phyloP scores from a whole-genome alignment of 768 basidiomycete species.

The Lactifluus hygrophoroides region DNA sequence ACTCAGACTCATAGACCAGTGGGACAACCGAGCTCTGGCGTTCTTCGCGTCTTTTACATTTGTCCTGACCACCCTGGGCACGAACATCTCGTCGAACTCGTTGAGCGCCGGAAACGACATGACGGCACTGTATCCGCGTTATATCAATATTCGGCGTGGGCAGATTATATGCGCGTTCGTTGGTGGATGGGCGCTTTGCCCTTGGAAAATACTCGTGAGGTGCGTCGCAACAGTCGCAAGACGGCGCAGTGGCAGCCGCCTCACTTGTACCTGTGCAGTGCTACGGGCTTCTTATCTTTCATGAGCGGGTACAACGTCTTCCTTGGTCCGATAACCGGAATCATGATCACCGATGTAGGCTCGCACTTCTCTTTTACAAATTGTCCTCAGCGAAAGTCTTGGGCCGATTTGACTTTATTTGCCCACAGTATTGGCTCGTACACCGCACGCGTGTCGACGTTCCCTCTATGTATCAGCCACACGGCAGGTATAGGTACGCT shows the following conservation, averaged over 20 bases:
- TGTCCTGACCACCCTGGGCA: conserved; percentile 59
- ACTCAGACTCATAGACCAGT: conserved; percentile 60
- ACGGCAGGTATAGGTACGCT: conserved; percentile 72
- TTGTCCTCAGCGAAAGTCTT: too few relatives aligned
- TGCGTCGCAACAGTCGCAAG: conserved; percentile 22
- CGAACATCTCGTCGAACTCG: conserved; percentile 67
- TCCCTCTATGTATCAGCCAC: conserved; percentile 74
- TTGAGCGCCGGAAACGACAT: conserved; percentile 77
- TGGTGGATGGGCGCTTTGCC: conserved; percentile 79
- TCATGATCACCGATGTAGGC: conserved; percentile 53
- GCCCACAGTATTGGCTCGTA: conserved; percentile 65
- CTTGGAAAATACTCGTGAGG: conserved; percentile 76
- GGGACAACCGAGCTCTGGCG: conserved; percentile 78
- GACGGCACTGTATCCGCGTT: conserved; percentile 67
- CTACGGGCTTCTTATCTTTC: conserved; percentile 62
- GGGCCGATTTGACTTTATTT: too few relatives aligned
- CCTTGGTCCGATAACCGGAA: conserved; percentile 75
- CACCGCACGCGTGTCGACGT: conserved; percentile 68
- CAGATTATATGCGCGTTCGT: conserved; percentile 66
- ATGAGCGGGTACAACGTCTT: conserved; percentile 84
- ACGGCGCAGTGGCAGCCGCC: not conserved
- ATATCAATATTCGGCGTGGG: conserved; percentile 75
- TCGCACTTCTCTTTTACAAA: too few relatives aligned
- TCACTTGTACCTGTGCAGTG: conserved; percentile 26
- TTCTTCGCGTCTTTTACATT: conserved; percentile 80